Base-by-base conservation (phyloP, 305 asterid genomes). In the Plantago lanceolata region DNA sequence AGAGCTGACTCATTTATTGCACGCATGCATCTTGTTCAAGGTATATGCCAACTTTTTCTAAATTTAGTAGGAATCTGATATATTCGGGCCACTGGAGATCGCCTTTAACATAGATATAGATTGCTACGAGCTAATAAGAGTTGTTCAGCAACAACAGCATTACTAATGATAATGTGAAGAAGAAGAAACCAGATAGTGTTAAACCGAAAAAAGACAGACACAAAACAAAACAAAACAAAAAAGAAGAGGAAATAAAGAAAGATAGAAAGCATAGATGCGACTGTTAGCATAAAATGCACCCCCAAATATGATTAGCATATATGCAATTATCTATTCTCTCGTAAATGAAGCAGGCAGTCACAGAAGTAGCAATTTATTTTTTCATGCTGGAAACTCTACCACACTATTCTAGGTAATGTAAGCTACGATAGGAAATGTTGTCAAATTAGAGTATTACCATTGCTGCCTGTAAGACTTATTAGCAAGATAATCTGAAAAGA, bases 11-110 rank as follows among this genome's bases (percentile, higher is more conserved):
- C 97, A 35, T 94, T 94, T 73, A 85, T 94, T 59, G 96, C 97
- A 59, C 85, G 96, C 64, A 90, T 94, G 99, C 99, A 85, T 78
- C 96, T 88, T 66, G 95, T 94, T 67, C 99, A 90, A 86, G 99
- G 99, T 90, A 84, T 11, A 11, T 40, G 45, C 63, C 33, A 61
- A 63, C 19, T 50, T 45, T 45, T 43, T 65, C 44, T 44, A 62
- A 47, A 63, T 68, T 55, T 37, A 16, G 20, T 13, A 53, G 51
- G 37, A 62, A 21, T 58, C 71, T 54, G 18, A 47, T 21, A 33
- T 35, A 62, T 40, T 40, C 15, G 11, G 15, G 14, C 11, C 45
- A 40, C 45, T 12, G 40, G 9, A 33, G 8, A 8, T 33, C 11
- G 40, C 40, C 40, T 33, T 33, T 33, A 33, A 8, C 40, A 33